These are phyloP conservation scores for Hortiboletus campestris DNA, from an alignment of 768 basidiomycete genomes.

Conservation along the genomic window DNA sequence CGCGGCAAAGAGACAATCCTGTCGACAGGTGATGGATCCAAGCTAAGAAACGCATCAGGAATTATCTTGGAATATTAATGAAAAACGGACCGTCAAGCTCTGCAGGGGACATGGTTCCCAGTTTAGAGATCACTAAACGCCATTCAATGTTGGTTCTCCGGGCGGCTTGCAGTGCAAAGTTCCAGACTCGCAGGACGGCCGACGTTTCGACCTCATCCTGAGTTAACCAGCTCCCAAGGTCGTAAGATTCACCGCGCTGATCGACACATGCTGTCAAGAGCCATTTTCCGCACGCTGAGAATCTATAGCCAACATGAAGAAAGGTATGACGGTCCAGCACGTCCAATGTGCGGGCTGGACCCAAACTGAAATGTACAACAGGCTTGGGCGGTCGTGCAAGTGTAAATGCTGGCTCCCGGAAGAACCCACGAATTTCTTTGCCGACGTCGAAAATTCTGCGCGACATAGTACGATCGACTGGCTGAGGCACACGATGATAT, in stretches of 20 bases:
- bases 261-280: constrained; percentile 72
- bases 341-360: constrained; percentile 43
- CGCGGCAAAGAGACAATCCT: constrained; percentile 36
- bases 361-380: constrained; percentile 39
- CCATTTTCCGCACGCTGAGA: constrained; percentile 73
- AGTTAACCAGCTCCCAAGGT: constrained; percentile 65
- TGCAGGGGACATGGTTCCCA: constrained; percentile 54
- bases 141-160: constrained; percentile 73
- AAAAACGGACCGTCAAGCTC: constrained; percentile 64
- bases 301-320: constrained; percentile 73
- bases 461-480: constrained; percentile 61
- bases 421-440: constrained; percentile 43
- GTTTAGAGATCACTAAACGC: constrained; percentile 70
- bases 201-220: constrained; percentile 47
- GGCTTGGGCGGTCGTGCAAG: constrained; percentile 47
- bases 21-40: constrained; percentile 58
- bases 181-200: constrained; percentile 64
- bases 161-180: constrained; percentile 61
- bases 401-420: constrained; percentile 66
- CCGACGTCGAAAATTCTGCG: constrained; percentile 44
- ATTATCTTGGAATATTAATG: not conserved
- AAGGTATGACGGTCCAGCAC: constrained; percentile 58
- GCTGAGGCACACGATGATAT: constrained; percentile 67
- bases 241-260: constrained; percentile 73
- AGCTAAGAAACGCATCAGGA: constrained; percentile 41